Evolutionary conservation across 1,139 yeast genomes (phyloP), one percentile per base, ranked within the genome.

Genomic region (Hansenula lynferdii): DNA sequence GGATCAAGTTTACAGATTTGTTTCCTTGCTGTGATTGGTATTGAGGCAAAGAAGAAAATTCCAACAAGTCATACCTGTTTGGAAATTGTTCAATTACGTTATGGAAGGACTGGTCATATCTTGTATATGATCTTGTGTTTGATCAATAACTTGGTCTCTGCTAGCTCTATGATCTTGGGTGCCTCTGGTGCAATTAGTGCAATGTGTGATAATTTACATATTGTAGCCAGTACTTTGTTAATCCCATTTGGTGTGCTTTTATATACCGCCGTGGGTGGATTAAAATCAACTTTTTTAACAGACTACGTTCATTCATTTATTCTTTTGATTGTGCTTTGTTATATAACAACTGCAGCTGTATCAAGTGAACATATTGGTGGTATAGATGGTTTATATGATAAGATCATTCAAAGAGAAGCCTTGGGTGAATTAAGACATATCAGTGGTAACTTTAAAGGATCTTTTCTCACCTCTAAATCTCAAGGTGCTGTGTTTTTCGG

Each of bases 401-500:
- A 44, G 34, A 52, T 62, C 7, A 30, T 46, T 4, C 41, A 47
- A 8, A 53, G 51, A 25, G 53, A 26, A 10, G 21, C 30, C 39
- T 34, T 39, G 31, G 19, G 20, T 24, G 25, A 34, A 3, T 14
- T 30, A 21, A 30, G 32, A 20, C 19, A 27, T 23, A 35, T 64
- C 17, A 62, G 54, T 31, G 67, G 68, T 6, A 64, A 64, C 37
- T 63, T 55, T 42, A 40, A 56, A 35, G 69, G 69, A 1, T 62
- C 68, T 11, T 51, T 56, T 18, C 42, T 65, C 18, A 65, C 70
- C 5, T 63, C 64, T 11, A 64, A 61, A 39, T 60, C 67, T 14
- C 54, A 59, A 45, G 51, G 48, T 31, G 75, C 74, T 11, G 72
- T 72, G 39, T 69, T 69, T 23, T 71, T 72, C 58, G 70, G 69